Evolutionary conservation across 768 basidiomycete genomes (phyloP), one percentile per base, ranked within the genome.

Genomic region (Lentinula lateritia): DNA sequence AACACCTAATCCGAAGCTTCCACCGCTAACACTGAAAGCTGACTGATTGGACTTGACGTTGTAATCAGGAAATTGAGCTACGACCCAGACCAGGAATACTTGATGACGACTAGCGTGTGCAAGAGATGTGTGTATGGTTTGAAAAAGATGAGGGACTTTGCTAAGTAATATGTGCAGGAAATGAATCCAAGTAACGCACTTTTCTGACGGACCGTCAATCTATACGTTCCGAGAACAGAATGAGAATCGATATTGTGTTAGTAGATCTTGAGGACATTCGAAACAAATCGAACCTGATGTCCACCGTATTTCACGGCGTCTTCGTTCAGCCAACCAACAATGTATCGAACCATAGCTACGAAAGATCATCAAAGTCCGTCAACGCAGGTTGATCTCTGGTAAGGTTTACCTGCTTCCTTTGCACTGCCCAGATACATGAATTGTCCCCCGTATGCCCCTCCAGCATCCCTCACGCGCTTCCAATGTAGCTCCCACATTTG

Each of bases 251-350:
- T 12, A 52, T 16, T 32, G 35, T 8, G n/a, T 9, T 9, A 39
- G 4, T 5, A 6, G 38, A 48, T 9, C 5, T n/a, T 15, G 34
- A 34, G 23, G 8, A 6, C 16, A 6, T 36, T 20, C 39, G 0
- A 16, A 23, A 36, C 34, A 15, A 38, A 20, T 13, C 58, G 15
- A 50, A 75, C 72, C 68, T 75, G 75, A 59, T 68, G 66, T n/a
- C 75, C 76, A 2, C 76, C 76, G 61, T 75, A 74, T 55, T 73
- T 73, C 43, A 70, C 69, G 41, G 76, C 76, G 5, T 75, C 76
- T 4, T 68, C 70, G 52, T 79, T 76, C 3, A 79, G 64, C 78
- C 76, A 79, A n/a, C 72, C 75, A 34, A 72, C 64, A 56, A 75
- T 74, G 67, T 71, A 74, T 7, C 73, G 69, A 16, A 75, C 66